Conservation (phyloP, 2,329 filamentous ascomycete species). For the Neofusicoccum umdonicola region DNA sequence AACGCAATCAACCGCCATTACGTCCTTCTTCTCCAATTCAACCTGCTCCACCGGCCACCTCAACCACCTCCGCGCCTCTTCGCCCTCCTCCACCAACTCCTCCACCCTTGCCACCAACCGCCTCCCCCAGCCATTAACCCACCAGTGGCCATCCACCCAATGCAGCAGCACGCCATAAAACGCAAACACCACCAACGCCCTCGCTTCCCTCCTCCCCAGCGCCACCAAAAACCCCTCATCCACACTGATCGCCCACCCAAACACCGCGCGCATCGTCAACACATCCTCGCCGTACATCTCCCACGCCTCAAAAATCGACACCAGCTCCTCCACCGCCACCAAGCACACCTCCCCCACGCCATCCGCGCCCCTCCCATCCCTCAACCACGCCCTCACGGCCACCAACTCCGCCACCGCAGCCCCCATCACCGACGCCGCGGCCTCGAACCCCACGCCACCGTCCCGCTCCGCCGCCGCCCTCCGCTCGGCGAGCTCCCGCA, state of each 20-base stretch:
- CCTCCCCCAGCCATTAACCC: slow-evolving; percentile 11
- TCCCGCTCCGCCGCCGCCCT: background rate
- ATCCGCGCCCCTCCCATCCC: background rate
- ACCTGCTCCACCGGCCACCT: slow-evolving; percentile 18
- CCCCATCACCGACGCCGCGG: background rate
- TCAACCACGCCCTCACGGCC: background rate
- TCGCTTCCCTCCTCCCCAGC: background rate
- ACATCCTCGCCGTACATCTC: background rate
- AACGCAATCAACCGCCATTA: background rate
- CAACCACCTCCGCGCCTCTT: slow-evolving; percentile 14
- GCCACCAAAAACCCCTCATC: background rate
- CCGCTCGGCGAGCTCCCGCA: slow-evolving; percentile 30
- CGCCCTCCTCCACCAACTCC: background rate
- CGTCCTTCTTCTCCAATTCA: background rate
- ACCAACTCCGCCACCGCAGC: background rate
- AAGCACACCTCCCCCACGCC: background rate
- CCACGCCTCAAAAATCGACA: background rate
- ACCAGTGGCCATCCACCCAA: slow-evolving; percentile 10
- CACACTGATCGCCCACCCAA: background rate
- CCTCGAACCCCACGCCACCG: background rate
- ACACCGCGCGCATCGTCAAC: background rate
- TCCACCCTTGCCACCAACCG: slow-evolving; percentile 9
- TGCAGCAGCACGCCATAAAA: slow-evolving; percentile 13
- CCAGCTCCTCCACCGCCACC: background rate
- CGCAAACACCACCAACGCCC: slow-evolving; percentile 12